phyloP scores from a whole-genome alignment of 495 filamentous ascomycete genomes.

The Aspergillus saccharolyticus region DNA sequence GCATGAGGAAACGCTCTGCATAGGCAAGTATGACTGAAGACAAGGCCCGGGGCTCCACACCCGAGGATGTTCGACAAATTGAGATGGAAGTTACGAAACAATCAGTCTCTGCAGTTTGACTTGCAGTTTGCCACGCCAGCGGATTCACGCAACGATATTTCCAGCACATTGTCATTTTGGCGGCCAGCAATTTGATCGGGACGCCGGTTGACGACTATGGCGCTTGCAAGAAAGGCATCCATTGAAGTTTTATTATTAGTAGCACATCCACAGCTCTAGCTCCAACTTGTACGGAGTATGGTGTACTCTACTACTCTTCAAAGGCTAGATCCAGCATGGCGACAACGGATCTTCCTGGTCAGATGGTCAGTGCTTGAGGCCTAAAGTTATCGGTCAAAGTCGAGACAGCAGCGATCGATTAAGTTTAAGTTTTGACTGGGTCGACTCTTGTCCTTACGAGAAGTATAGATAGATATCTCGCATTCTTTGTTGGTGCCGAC shows the following conservation, averaged over 20 bases:
- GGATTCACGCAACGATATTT: conserved; percentile 16
- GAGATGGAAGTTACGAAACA: conserved; percentile 11
- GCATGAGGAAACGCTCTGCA: conserved; percentile 14
- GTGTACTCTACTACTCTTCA: too few species aligned
- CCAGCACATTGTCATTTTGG: conserved; percentile 5
- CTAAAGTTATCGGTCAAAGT: background rate
- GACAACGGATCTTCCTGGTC: background rate
- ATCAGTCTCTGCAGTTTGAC: conserved; percentile 16
- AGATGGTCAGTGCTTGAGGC: conserved; percentile 4
- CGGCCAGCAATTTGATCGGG: conserved; percentile 1
- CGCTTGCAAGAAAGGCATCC: conserved; percentile 6
- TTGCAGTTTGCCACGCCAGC: conserved; percentile 20
- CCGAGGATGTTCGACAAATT: conserved; percentile 9
- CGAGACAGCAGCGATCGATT: conserved; percentile 4
- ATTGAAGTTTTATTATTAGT: conserved; percentile 1
- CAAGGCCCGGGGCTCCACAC: conserved; percentile 18
- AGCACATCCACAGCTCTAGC: background rate
- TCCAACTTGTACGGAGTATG: too few species aligned
- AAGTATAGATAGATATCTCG: too few species aligned
- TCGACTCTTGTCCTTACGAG: conserved; percentile 9
- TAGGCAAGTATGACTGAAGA: conserved; percentile 3
- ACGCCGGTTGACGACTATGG: conserved; percentile 7
- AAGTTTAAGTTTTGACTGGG: conserved; percentile 16
- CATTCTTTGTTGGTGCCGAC: too few species aligned
- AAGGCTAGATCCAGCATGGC: background rate